Evolutionary conservation across 1,139 yeast genomes (phyloP), one percentile per base, ranked within the genome.

Genomic region (Wickerhamomyces sp.): DNA sequence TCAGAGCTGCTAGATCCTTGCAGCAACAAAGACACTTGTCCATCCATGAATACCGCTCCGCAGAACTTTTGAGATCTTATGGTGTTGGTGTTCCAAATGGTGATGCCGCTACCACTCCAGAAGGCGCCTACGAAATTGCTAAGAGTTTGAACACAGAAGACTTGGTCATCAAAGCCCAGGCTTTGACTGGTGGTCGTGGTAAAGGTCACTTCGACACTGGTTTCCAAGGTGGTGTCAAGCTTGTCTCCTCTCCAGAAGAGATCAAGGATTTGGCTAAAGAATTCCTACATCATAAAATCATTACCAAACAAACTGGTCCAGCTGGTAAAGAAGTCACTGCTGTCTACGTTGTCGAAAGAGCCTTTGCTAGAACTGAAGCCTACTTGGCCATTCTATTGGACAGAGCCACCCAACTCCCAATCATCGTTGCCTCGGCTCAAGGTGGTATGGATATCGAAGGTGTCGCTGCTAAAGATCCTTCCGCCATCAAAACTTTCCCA

Each of bases 391-490:
- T 94, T 55, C 76, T 94, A 56, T 78, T 90, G 85, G 98, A 92
- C 76, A 86, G 99, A 72, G 77, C 81, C 53, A 75, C 83, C 51
- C 96, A 90, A 70, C 74, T 79, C 55, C 96, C 97, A 48, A 75
- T 92, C 70, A 87, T 92, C 62, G 96, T 92, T 52, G 97, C 96
- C 36, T 88, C 97, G 28, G 74, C 95, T 52, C 95, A 92, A 72
- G 99, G 99, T 73, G 99, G 99, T 74, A 90, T 94, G 96, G 97
- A 92, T 70, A 94, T 92, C 61, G 99, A 92, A 74, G 96, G 95
- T 65, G 97, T 94, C 53, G 99, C 98, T 46, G 84, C 84, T 55
- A 81, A 76, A 56, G 84, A 78, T 68, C 99, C 99, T 42, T 79
- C 77, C 45, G 96, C 96, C 54, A 94, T 92, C 72, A 84, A 88